Evolutionary conservation across 1,139 yeast species (phyloP), one percentile per base, ranked within the genome.

Genomic region (Yamadazyma trypodendri): DNA sequence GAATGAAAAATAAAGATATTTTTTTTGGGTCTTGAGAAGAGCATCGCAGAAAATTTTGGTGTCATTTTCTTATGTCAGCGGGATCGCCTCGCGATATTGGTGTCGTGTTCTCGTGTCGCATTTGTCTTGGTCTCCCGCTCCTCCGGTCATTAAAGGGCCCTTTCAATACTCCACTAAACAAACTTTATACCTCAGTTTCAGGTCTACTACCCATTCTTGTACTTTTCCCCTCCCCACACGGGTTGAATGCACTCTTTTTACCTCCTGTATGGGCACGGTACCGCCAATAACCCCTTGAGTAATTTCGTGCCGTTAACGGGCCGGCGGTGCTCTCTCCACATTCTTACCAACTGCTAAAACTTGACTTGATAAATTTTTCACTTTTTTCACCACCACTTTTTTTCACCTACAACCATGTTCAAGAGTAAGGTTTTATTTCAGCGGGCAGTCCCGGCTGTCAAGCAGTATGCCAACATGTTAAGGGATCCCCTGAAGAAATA

Each of bases 401-500:
- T 23, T 14, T 14, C 16, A 15, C 3, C 27, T 6, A 10, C 16
- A 11, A 18, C 14, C 6, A 61, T 63, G 65, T 59, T 60, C 41
- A 59, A 54, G 44, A 40, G 60, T 9, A 40, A 44, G 32, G 44
- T 49, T 37, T 54, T 58, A 40, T 52, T 56, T 39, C 62, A 56
- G 41, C 60, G 60, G 46, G 60, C 61, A 24, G 56, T 52, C 15
- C 49, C 55, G 14, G 43, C 50, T 32, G 46, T 44, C 14, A 46
- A 43, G 38, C 43, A 41, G 28, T 46, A 39, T 32, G 37, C 43
- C 22, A 48, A 43, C 21, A 69, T 71, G 76, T 61, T 71, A 45
- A 71, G 72, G 52, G 92, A 88, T 55, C 97, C 97, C 6, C 79
- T 88, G 18, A 58, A 60, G 17, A 92, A 92, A 58, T 92, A 92